Percentiles rank a stretch among this genome's conserved stretches.
Conservation (phyloP, 495 filamentous ascomycete genomes). For the Penicillium verhagenii region DNA sequence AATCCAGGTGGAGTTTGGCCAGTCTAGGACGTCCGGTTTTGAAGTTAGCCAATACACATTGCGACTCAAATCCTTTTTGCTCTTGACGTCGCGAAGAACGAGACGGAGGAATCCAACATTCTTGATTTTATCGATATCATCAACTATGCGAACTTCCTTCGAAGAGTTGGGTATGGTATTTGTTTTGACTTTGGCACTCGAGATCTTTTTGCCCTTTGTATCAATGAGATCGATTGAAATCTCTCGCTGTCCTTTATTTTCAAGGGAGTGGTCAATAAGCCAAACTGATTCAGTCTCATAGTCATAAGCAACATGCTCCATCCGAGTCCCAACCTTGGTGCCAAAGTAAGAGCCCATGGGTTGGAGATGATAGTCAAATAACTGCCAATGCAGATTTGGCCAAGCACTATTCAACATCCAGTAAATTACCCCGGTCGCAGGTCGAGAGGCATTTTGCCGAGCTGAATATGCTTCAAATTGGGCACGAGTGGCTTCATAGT, state of each 20-base stretch:
- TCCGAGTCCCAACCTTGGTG: constrained; percentile 49
- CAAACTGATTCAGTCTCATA: constrained; percentile 45
- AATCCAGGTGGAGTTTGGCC: constrained; percentile 58
- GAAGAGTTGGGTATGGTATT: constrained; percentile 27
- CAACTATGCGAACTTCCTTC: constrained; percentile 19
- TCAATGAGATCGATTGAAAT: constrained; percentile 51
- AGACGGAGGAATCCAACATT: constrained; percentile 55
- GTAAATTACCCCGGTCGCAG: constrained; percentile 62
- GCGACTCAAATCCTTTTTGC: constrained; percentile 41
- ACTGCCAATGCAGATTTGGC: constrained; percentile 64
- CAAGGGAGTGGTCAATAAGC: constrained; percentile 56
- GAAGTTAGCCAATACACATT: constrained; percentile 63
- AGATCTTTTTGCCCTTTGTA: constrained; percentile 41
- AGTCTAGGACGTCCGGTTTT: constrained; percentile 50
- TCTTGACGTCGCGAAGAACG: constrained; percentile 31
- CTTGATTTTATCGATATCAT: constrained; percentile 31
- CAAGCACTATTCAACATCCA: constrained; percentile 70
- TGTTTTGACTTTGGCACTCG: constrained; percentile 19
- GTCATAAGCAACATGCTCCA: constrained; percentile 59
- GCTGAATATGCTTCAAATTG: constrained; percentile 58
- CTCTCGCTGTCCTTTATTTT: constrained; percentile 38
- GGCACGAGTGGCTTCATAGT: constrained; percentile 62
- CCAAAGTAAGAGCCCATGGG: constrained; percentile 61
- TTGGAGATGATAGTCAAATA: constrained; percentile 63
- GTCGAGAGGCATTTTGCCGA: constrained; percentile 48